Percentiles rank a stretch among this genome's conserved stretches.
phyloP scores from a whole-genome alignment of 108 stramenopile genomes.

The Conticribra guillardii region DNA sequence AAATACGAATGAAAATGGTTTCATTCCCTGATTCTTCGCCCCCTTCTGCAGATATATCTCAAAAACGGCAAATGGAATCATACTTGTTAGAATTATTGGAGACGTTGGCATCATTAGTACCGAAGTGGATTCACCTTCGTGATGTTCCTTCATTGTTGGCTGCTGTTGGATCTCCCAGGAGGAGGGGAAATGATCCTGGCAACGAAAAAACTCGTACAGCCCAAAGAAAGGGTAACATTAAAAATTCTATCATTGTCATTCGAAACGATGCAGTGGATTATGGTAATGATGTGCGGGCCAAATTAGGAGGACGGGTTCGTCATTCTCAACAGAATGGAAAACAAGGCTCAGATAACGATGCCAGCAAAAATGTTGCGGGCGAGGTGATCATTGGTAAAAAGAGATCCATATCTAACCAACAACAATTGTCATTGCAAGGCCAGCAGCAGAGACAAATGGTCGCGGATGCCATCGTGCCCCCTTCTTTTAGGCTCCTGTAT shows the following conservation, averaged over 20 bases:
- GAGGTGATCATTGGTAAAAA: slow-evolving; percentile 1
- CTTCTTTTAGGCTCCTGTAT: slow-evolving; percentile 21
- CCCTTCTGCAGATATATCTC: not conserved
- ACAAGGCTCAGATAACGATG: too few relatives aligned
- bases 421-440: not conserved
- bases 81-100: slow-evolving; percentile 3
- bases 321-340: not conserved
- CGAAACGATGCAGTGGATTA: slow-evolving; percentile 28
- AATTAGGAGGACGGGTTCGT: not conserved
- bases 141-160: slow-evolving; percentile 6
- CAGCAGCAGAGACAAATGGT: not conserved
- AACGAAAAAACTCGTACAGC: not conserved
- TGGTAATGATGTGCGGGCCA: slow-evolving; percentile 8
- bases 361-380: too few relatives aligned
- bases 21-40: not conserved
- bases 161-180: not conserved
- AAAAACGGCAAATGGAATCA: slow-evolving; percentile 24
- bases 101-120: not conserved
- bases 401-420: not conserved
- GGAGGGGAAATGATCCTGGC: not conserved
- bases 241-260: slow-evolving; percentile 14
- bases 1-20: slow-evolving; percentile 20
- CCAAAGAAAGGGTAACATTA: too few relatives aligned
- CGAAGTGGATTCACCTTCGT: slow-evolving; percentile 16
- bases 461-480: slow-evolving; percentile 8